A percentile compares a stretch with the other conserved stretches of the same genome.
phyloP scores from a whole-genome alignment of 2,329 filamentous ascomycete genomes.

The Verticillium nonalfalfae region DNA sequence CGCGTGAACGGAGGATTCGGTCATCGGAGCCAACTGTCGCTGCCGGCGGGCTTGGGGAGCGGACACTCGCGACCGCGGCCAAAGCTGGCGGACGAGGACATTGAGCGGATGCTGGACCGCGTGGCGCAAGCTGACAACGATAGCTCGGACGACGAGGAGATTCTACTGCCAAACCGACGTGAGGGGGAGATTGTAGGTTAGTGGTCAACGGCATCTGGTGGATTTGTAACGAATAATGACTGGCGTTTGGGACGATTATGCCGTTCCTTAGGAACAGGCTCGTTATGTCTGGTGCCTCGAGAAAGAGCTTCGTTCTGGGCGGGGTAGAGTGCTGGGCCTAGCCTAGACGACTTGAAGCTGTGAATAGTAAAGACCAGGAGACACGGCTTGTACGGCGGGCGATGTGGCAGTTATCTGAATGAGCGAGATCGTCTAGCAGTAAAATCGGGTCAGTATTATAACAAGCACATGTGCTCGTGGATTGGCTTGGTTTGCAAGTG shows the following conservation, averaged over 20 bases:
- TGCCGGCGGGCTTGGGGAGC: conserved; percentile 41
- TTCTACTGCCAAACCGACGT: conserved; percentile 36
- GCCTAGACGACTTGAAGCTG: not conserved
- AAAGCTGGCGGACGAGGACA: conserved; percentile 46
- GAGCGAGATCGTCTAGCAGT: not conserved
- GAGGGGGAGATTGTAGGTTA: conserved; percentile 13
- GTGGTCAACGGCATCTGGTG: not conserved
- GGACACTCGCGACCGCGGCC: conserved; percentile 29
- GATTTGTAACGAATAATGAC: not conserved
- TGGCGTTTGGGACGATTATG: not conserved
- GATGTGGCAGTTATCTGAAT: no score
- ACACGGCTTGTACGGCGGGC: no score
- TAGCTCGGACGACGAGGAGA: conserved; percentile 53
- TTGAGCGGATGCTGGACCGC: conserved; percentile 52
- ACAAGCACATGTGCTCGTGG: not conserved
- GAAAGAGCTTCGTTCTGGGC: not conserved
- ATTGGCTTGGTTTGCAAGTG: not conserved
- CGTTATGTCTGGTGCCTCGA: not conserved
- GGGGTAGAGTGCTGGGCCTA: not conserved
- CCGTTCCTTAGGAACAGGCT: not conserved
- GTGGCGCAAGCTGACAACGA: conserved; percentile 41
- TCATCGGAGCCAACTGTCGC: conserved; percentile 35
- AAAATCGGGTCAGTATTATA: not conserved
- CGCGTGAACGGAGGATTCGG: conserved; percentile 15
- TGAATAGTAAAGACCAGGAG: no score